Base-by-base conservation (phyloP, 2,329 filamentous ascomycete genomes). In the Sphaerostilbella broomeana region DNA sequence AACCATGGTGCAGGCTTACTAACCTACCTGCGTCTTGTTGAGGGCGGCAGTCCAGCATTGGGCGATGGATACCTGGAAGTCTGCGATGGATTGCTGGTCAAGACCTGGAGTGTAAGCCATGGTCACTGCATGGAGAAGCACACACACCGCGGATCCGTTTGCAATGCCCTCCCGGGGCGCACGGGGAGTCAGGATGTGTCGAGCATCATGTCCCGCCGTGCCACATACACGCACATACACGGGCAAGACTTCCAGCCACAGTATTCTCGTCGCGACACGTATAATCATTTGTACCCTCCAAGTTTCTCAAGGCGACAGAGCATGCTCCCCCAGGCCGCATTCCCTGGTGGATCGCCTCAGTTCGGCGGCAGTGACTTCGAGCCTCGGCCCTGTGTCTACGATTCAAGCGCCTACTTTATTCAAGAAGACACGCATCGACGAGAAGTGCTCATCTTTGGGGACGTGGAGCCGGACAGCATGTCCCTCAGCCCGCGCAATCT, bases 351-450 rank as follows among this genome's bases (percentile, higher is more conserved):
- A 2, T 51, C 53, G 2, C 52, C 57, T 13, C 47, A 52, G 6
- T 43, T 45, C 18, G 40, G 40, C n/a, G 46, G 43, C 22, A 38
- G 36, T 28, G 52, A 55, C 12, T 40, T 35, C n/a, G 59, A 63
- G 5, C 60, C 58, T 35, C 73, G 79, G 40, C 66, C 73, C 22
- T 88, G 82, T 51, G 84, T 88, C 1, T 83, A 86, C 44, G 87
- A 95, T 58, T 94, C 86, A 47, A 92, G 88, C 13, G 90, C 87
- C 1, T 97, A 89, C 62, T 97, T 98, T 61, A 84, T 98, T 48
- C 84, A 86, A 25, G 84, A 92, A 44, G 69, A 81, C 22, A 58
- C 65, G 1, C 84, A 79, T 0, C 75, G 77, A 2, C 74, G 75
- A 21, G 90, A 98, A 61, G 77, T 97, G 3, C 75, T 98, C 44